Percentiles rank a stretch among this genome's conserved stretches.
Conservation (phyloP, 2,329 filamentous ascomycete species). For the Phoma sp. region DNA sequence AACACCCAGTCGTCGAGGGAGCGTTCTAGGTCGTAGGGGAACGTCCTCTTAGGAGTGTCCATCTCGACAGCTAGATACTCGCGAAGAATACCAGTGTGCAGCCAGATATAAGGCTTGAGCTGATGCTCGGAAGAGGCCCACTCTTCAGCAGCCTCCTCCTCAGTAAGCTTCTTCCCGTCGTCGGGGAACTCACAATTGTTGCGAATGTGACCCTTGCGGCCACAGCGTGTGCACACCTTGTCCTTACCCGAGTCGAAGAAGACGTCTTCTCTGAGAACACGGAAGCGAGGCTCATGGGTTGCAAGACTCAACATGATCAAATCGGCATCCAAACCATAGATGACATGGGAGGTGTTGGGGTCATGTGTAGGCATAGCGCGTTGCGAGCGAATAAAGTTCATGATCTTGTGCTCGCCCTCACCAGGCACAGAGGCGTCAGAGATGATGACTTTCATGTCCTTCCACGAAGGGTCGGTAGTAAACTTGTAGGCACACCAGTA, state of each 20-base stretch:
- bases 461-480: slow-evolving; percentile 95
- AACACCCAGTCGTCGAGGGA: slow-evolving; percentile 98
- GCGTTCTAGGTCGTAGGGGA: slow-evolving; percentile 91
- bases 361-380: slow-evolving; percentile 89
- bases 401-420: slow-evolving; percentile 99
- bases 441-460: slow-evolving; percentile 91
- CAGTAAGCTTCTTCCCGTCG: slow-evolving; percentile 72
- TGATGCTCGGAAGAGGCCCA: slow-evolving; percentile 48
- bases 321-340: slow-evolving; percentile 97
- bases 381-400: slow-evolving; percentile 96
- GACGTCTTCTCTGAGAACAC: slow-evolving; percentile 94
- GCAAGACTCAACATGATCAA: slow-evolving; percentile 97
- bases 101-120: slow-evolving; percentile 96
- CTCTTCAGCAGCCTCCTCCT: slow-evolving; percentile 72
- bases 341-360: slow-evolving; percentile 96
- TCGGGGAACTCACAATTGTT: slow-evolving; percentile 70
- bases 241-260: slow-evolving; percentile 88
- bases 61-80: slow-evolving; percentile 95
- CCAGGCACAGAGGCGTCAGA: slow-evolving; percentile 97
- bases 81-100: slow-evolving; percentile 88
- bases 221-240: slow-evolving; percentile 87
- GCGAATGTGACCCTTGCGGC: slow-evolving; percentile 89
- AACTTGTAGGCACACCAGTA: slow-evolving; percentile 99
- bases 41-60: slow-evolving; percentile 80
- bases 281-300: slow-evolving; percentile 96